These are phyloP conservation scores for Tetrapisispora arboricola DNA, from an alignment of 805 yeast genomes.

Conservation along the genomic window DNA sequence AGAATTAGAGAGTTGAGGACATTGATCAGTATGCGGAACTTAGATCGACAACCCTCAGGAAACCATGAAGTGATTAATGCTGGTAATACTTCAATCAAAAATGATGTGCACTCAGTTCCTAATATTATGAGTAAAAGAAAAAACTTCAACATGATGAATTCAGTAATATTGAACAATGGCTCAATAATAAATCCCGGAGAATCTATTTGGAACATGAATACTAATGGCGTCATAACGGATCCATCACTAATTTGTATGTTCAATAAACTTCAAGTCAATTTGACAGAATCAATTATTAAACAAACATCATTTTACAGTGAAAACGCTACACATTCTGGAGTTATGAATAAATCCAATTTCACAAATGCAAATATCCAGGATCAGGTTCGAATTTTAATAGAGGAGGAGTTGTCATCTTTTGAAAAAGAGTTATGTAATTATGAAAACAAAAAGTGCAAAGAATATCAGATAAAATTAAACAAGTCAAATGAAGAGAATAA, in stretches of 20 bases:
- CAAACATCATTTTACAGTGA: not conserved
- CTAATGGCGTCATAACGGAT: constrained; percentile 7
- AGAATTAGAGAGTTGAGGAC: constrained; percentile 28
- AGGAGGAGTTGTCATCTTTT: constrained; percentile 21
- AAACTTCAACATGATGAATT: constrained; percentile 13
- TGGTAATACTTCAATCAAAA: not conserved
- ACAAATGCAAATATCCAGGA: not conserved
- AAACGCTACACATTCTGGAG: not conserved
- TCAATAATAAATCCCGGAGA: not conserved
- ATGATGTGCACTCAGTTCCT: not conserved
- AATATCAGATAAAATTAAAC: constrained; percentile 31
- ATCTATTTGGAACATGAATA: constrained; percentile 1
- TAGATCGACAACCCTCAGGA: not conserved
- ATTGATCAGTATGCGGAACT: constrained; percentile 9
- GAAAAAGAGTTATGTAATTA: constrained; percentile 31
- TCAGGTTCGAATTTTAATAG: not conserved
- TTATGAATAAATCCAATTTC: not conserved
- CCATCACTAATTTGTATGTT: constrained; percentile 13
- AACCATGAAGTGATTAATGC: constrained; percentile 9
- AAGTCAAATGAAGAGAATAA: constrained; percentile 31
- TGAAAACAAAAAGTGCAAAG: constrained; percentile 28
- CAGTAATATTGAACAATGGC: constrained; percentile 7
- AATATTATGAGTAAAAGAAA: constrained; percentile 14
- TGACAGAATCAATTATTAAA: constrained; percentile 1
- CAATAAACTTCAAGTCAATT: constrained; percentile 14